These are phyloP conservation scores for Carex sylvatica DNA, from an alignment of 202 grass and related monocot genomes.

Conservation along the genomic window DNA sequence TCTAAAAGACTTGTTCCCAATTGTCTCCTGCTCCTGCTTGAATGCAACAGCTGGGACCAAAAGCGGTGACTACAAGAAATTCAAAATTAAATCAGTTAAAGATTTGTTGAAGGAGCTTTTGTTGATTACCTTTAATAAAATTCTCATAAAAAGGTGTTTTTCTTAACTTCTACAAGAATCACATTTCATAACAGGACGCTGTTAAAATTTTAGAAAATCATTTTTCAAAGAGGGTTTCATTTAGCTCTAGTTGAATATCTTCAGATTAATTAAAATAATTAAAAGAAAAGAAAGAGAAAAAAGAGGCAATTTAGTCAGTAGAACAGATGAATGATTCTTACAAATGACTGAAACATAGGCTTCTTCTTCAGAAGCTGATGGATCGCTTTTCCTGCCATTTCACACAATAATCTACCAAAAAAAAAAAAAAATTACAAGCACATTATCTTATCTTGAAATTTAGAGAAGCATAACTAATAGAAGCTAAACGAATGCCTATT, in stretches of 20 bases:
- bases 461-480: not conserved
- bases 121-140: not conserved
- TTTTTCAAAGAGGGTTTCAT: not conserved
- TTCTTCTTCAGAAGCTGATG: constrained; percentile 70
- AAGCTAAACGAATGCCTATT: not conserved
- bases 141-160: not conserved
- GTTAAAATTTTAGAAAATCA: not conserved
- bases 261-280: constrained; percentile 15
- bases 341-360: constrained; percentile 52
- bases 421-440: not conserved
- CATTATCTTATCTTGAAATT: not conserved
- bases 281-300: not conserved
- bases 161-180: not conserved
- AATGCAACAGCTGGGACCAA: constrained; percentile 45
- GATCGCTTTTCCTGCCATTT: constrained; percentile 64
- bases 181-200: not conserved
- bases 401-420: constrained; percentile 11
- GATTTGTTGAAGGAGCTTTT: not conserved
- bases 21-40: constrained; percentile 52
- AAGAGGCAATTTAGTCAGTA: not conserved
- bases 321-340: constrained; percentile 37
- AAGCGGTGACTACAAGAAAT: constrained; percentile 37
- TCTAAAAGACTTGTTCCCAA: constrained; percentile 52
- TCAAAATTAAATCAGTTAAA: not conserved
- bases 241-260: not conserved